A percentile compares a stretch with the other conserved stretches of the same genome.
Evolutionary conservation across 164 flowering plant species (phyloP).

Genomic region (Magnolia kwangsiensis): DNA sequence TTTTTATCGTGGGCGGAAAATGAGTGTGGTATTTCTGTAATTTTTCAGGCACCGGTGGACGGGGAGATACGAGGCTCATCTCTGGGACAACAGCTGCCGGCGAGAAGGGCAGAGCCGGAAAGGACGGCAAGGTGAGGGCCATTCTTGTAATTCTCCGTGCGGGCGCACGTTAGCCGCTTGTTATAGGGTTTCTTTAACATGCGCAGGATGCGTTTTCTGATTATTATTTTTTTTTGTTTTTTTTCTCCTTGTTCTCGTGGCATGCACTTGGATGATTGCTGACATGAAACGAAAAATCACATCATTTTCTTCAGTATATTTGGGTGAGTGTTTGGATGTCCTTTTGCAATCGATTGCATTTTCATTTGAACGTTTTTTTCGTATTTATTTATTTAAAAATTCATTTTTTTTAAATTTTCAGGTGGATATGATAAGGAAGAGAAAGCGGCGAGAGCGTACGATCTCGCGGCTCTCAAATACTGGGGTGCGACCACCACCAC

Average conservation of each 20-base stretch:
- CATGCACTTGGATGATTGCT: conserved; percentile 31
- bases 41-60: conserved; percentile 77
- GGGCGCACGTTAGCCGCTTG: conserved; percentile 8
- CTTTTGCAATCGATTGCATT: background rate
- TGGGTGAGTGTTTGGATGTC: conserved; percentile 54
- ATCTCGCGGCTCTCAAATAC: conserved; percentile 89
- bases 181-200: conserved; percentile 5
- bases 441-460: conserved; percentile 89
- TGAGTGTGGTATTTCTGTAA: background rate
- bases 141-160: background rate
- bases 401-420: conserved; percentile 6
- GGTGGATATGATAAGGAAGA: conserved; percentile 97
- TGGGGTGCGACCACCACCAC: conserved; percentile 90
- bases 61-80: conserved; percentile 83
- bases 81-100: conserved; percentile 89
- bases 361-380: background rate
- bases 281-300: conserved; percentile 20
- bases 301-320: conserved; percentile 58
- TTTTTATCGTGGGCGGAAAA: background rate
- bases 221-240: no score
- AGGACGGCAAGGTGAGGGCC: conserved; percentile 70
- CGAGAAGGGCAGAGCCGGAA: conserved; percentile 86
- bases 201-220: conserved; percentile 1
- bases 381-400: background rate
- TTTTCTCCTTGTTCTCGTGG: conserved; percentile 3